Evolutionary conservation across 306 rosid species (phyloP), one percentile per base, ranked within the genome.

Genomic region (Fagus sylvatica): DNA sequence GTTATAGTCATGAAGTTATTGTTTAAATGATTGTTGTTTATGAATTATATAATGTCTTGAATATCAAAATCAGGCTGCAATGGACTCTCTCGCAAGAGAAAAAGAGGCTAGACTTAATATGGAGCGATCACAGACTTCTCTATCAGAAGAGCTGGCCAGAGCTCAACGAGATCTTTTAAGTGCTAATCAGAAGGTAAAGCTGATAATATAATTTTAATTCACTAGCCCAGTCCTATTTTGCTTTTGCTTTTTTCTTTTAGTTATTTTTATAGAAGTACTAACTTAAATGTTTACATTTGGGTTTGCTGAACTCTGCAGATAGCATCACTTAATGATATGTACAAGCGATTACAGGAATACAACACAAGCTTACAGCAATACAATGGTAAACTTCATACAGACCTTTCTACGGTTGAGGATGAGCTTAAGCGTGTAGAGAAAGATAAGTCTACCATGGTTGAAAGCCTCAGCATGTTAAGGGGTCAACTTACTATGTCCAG

Each of bases 291-390:
- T 62, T 62, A 12, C 7, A 39, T 61, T 32, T 13, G 73, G 76
- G 72, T 19, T 51, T 2, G 19, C 43, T 75, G 74, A 73, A 79
- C 80, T 86, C 53, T 81, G 89, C 88, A 95, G 98, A 91, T 93
- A 86, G 42, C 87, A 17, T 91, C 99, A 11, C 96, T 95, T 66
- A 95, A 93, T 79, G 99, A 95, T 51, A 95, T 95, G 99, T 93
- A 95, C 81, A 95, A 91, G 88, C 88, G 91, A 57, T 82, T 93
- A 69, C 98, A 95, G 81, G 99, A 95, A 53, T 95, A 95, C 85
- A 93, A 93, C 79, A 90, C 99, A 37, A 93, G 98, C 79, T 86
- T 95, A 73, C 99, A 95, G 67, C 96, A 93, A 57, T 95, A 95
- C 82, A 95, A 95, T 74, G 96, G 96, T 73, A 95, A 95, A 74